A percentile compares a stretch with the other conserved stretches of the same genome.
phyloP scores from a whole-genome alignment of 2,329 filamentous ascomycete genomes.

The Mycogone perniciosa region DNA sequence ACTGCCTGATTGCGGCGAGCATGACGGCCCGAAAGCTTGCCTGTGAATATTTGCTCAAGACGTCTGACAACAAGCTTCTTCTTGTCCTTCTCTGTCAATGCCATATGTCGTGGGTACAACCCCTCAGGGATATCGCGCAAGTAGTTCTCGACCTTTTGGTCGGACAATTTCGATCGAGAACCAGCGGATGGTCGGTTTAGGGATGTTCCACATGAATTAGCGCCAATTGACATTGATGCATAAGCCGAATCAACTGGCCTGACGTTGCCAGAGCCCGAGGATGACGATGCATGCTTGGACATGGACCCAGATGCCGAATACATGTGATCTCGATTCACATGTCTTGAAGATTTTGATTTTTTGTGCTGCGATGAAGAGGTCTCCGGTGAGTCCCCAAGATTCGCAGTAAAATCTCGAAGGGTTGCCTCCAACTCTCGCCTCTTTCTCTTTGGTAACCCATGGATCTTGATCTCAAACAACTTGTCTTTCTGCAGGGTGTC shows the following conservation, averaged over 20 bases:
- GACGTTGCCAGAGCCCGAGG: conserved; percentile 44
- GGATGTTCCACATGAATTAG: conserved; percentile 37
- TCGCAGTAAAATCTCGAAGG: conserved; percentile 62
- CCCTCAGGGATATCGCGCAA: conserved; percentile 66
- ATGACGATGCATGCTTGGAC: conserved; percentile 46
- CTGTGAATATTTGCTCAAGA: conserved; percentile 76
- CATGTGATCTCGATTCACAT: conserved; percentile 30
- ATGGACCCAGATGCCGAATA: conserved; percentile 37
- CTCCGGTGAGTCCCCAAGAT: conserved; percentile 47
- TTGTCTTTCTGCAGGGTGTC: conserved; percentile 66
- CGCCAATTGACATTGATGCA: conserved; percentile 58
- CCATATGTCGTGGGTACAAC: conserved; percentile 53
- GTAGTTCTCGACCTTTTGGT: conserved; percentile 62
- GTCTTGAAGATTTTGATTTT: conserved; percentile 36
- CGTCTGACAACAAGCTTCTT: conserved; percentile 71
- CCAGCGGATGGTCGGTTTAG: conserved; percentile 31
- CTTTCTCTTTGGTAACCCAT: conserved; percentile 64
- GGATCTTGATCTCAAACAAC: conserved; percentile 75
- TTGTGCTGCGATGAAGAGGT: conserved; percentile 35
- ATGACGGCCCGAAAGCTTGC: conserved; percentile 48
- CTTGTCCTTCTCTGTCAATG: conserved; percentile 65
- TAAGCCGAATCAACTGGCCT: conserved; percentile 56
- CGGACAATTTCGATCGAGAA: conserved; percentile 35
- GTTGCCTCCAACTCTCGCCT: conserved; percentile 71
- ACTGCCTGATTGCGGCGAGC: conserved; percentile 20